Evolutionary conservation across 306 rosid species (phyloP).

Genomic region (Nissolia schottii): DNA sequence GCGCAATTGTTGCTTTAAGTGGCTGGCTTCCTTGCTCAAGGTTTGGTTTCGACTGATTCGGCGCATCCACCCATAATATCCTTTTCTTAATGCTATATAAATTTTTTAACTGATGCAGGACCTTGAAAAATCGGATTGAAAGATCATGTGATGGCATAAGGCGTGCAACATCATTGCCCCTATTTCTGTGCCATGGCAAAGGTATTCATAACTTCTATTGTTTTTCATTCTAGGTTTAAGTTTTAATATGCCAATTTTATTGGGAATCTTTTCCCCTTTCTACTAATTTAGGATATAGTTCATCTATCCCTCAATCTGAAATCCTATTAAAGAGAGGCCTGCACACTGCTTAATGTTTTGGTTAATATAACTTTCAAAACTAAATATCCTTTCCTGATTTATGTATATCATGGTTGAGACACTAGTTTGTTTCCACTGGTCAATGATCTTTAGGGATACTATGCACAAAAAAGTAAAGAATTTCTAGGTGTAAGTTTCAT

Average conservation of each 20-base stretch:
- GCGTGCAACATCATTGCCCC: constrained; percentile 76
- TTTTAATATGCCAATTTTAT: not conserved
- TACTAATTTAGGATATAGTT: not conserved
- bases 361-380: not conserved
- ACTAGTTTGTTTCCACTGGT: not conserved
- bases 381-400: not conserved
- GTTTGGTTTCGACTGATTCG: constrained; percentile 43
- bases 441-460: not conserved
- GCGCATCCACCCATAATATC: constrained; percentile 10
- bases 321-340: not conserved
- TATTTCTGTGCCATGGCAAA: constrained; percentile 76
- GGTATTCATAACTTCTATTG: constrained; percentile 47
- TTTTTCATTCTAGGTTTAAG: constrained; percentile 6
- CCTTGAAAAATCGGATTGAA: constrained; percentile 57
- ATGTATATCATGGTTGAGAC: not conserved
- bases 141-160: constrained; percentile 61
- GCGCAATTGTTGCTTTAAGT: constrained; percentile 77
- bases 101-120: constrained; percentile 37
- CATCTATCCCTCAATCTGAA: not conserved
- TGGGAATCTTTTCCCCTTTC: not conserved
- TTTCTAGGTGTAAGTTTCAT: not conserved
- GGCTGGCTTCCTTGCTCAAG: constrained; percentile 99
- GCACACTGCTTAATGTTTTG: not conserved
- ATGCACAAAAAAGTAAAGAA: not conserved
- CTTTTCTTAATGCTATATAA: constrained; percentile 6